Evolutionary conservation across 192 early-diverging fungal genomes (phyloP), one percentile per base, ranked within the genome.

Genomic region (Podila verticillata): DNA sequence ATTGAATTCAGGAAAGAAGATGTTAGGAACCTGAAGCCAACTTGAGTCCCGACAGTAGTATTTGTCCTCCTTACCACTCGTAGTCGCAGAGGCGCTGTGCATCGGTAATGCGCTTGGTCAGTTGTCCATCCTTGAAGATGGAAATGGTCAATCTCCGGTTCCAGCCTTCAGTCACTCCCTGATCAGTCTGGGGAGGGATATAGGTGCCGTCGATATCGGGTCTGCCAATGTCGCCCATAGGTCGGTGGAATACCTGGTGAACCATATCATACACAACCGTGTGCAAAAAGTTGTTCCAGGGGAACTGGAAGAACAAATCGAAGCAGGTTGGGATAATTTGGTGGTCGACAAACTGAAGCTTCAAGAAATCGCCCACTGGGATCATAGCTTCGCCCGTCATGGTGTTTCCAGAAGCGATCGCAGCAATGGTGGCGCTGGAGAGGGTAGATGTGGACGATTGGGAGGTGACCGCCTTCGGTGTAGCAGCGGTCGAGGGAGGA

Each of bases 221-320:
- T 6, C 70, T 65, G 22, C 80, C 84, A 69, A 85, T 80, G 26
- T 85, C 91, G 0, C 77, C 77, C 85, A 96, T 91, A 31, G 93
- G 96, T 34, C 95, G 91, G 82, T 98, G 97, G 72, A 97, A 96
- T 26, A 98, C 93, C 83, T 99, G 98, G 75, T 96, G 96, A 74
- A 99, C 89, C 91, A 99, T 97, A 80, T 99, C 98, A 79, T 98
- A 99, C 1, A 98, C 95, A 35, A 99, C 97, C 26, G 95, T 96
- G 75, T 99, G 98, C 74, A 99, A 81, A 81, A 99, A 97, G 87
- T 99, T 99, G 85, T 99, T 99, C 93, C 97, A 98, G 29, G 93
- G 91, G 74, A 95, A 97, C 44, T 87, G 82, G 85, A 98, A 99
- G 72, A 99, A 98, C 62, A 99, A 82, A 70, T 94, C 90, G 49